Conservation (phyloP, 257 asterid species). For the Craterostigma plantagineum region DNA sequence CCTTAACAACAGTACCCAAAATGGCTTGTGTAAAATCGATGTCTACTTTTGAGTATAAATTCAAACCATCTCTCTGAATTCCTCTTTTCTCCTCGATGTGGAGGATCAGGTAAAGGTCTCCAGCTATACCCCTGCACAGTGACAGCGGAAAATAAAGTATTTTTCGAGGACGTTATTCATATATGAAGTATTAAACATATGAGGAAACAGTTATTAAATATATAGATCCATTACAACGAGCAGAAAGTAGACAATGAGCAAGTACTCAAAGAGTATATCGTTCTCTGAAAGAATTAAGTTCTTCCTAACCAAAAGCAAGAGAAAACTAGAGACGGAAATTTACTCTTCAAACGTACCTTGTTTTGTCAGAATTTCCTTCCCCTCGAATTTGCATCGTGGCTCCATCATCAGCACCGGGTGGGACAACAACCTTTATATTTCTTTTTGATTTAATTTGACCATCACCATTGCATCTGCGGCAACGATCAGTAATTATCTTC, state of each 20-base stretch:
- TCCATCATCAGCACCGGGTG: constrained; percentile 75
- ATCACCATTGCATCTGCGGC: constrained; percentile 56
- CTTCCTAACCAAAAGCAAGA: background rate
- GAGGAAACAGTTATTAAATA: background rate
- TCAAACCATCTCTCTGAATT: constrained; percentile 69
- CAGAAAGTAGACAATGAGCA: background rate
- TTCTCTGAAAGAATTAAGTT: background rate
- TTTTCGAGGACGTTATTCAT: background rate
- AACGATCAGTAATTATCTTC: constrained; percentile 59
- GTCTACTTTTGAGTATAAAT: constrained; percentile 59
- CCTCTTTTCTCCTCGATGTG: constrained; percentile 51
- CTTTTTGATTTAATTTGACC: constrained; percentile 54
- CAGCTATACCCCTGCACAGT: constrained; percentile 52
- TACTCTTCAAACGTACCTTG: constrained; percentile 27
- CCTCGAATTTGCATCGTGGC: constrained; percentile 69
- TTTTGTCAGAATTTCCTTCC: constrained; percentile 73
- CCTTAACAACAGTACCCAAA: constrained; percentile 70
- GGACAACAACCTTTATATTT: constrained; percentile 52
- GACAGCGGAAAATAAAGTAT: background rate
- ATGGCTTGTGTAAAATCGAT: constrained; percentile 84
- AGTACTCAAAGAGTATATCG: background rate
- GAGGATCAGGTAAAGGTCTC: constrained; percentile 68
- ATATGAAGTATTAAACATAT: background rate
- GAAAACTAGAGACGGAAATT: background rate
- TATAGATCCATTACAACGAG: too few relatives aligned